Evolutionary conservation across 176 grass and related monocot genomes (phyloP).

Genomic region (Oryza brachyantha): DNA sequence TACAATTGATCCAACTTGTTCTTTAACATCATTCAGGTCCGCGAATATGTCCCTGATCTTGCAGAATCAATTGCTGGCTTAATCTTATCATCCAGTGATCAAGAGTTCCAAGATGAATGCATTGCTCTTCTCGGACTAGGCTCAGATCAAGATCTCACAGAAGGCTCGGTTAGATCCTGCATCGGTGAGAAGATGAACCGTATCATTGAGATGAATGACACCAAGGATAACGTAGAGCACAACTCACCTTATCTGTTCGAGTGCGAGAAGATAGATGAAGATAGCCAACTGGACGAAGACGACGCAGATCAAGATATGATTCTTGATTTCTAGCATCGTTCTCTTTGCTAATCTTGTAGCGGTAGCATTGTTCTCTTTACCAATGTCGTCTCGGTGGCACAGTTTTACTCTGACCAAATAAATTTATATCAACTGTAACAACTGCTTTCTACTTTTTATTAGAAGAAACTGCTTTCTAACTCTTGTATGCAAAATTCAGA

Average conservation of each 20-base stretch:
- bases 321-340: conserved; percentile 36
- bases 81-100: conserved; percentile 53
- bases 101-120: conserved; percentile 54
- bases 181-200: conserved; percentile 49
- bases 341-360: not conserved
- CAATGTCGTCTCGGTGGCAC: not conserved
- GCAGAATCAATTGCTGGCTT: conserved; percentile 53
- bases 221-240: conserved; percentile 25
- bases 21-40: conserved; percentile 33
- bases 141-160: conserved; percentile 17
- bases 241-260: conserved; percentile 49
- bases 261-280: conserved; percentile 40
- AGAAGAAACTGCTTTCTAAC: not conserved
- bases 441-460: not conserved
- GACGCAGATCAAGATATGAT: conserved; percentile 31
- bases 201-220: conserved; percentile 59
- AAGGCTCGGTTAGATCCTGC: conserved; percentile 39
- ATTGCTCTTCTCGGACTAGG: conserved; percentile 46
- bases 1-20: not conserved
- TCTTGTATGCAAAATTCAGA: not conserved
- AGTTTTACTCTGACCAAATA: not conserved
- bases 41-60: conserved; percentile 53
- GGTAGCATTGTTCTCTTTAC: too few species aligned
- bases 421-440: not conserved
- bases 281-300: conserved; percentile 24